Conservation (phyloP, 176 grass and related monocot species). For the Zoysia pacifica region DNA sequence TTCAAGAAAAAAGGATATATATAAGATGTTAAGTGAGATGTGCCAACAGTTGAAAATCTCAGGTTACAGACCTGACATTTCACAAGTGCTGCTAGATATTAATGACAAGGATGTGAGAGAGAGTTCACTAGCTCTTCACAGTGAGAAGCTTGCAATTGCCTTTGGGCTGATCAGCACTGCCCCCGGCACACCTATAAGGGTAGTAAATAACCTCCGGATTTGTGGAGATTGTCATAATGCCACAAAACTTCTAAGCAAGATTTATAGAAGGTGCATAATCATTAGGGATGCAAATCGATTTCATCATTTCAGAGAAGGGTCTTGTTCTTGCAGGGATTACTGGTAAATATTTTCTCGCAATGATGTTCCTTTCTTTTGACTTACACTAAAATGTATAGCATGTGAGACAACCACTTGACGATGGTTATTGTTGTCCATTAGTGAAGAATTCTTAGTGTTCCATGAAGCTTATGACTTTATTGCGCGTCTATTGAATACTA, state of each 20-base stretch:
- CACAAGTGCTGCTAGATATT: constrained; percentile 67
- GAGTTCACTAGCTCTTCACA: constrained; percentile 65
- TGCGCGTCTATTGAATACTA: constrained; percentile 52
- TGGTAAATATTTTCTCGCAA: constrained; percentile 46
- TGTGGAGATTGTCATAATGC: constrained; percentile 73
- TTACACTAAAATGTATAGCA: constrained; percentile 37
- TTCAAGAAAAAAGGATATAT: constrained; percentile 54
- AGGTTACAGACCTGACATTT: constrained; percentile 58
- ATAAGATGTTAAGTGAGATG: constrained; percentile 61
- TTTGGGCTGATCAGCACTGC: constrained; percentile 64
- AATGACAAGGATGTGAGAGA: constrained; percentile 64
- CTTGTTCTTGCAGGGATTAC: constrained; percentile 70
- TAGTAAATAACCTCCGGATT: constrained; percentile 66
- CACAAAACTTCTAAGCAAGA: constrained; percentile 64
- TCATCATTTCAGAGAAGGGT: constrained; percentile 62
- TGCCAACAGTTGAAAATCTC: constrained; percentile 47
- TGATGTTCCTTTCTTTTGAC: constrained; percentile 19
- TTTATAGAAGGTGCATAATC: constrained; percentile 68
- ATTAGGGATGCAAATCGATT: constrained; percentile 67
- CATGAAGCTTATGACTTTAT: constrained; percentile 39
- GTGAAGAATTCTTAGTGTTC: constrained; percentile 32
- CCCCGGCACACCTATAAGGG: constrained; percentile 51
- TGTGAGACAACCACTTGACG: constrained; percentile 17
- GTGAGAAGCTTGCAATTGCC: constrained; percentile 71
- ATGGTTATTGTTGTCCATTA: constrained; percentile 25